Conservation (phyloP, 2,329 filamentous ascomycete species). For the Alternaria incomplexa region DNA sequence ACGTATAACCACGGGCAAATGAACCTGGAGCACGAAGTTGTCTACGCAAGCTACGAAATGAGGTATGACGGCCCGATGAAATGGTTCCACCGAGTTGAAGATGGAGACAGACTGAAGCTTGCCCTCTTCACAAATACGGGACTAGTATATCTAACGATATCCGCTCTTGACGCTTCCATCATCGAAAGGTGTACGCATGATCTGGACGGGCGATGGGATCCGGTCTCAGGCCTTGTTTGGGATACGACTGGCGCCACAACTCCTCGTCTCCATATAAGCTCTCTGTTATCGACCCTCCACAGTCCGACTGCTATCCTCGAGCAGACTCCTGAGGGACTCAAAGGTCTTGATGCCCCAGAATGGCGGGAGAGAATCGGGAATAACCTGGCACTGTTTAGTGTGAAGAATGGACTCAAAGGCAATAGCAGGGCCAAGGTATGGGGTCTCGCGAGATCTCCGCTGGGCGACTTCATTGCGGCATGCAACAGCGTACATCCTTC, state of each 20-base stretch:
- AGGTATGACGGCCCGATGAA: constrained; percentile 36
- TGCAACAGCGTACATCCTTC: constrained; percentile 62
- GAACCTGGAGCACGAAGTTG: constrained; percentile 28
- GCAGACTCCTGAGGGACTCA: constrained; percentile 23
- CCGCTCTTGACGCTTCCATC: constrained; percentile 28
- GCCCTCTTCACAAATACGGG: constrained; percentile 40
- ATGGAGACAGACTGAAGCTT: constrained; percentile 27
- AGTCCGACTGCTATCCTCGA: constrained; percentile 40
- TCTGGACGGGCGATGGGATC: constrained; percentile 53
- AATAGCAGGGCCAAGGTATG: constrained; percentile 59
- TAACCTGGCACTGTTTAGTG: constrained; percentile 53
- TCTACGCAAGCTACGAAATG: constrained; percentile 29
- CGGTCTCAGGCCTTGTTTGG: constrained; percentile 45
- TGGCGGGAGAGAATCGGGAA: constrained; percentile 52
- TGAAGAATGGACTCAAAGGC: constrained; percentile 58
- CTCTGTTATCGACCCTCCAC: constrained; percentile 43
- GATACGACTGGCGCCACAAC: constrained; percentile 25
- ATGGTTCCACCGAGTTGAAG: constrained; percentile 30
- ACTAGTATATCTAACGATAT: constrained; percentile 35
- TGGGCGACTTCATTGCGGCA: constrained; percentile 56
- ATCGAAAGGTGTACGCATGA: constrained; percentile 32
- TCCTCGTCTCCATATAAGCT: constrained; percentile 45
- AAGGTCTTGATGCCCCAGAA: constrained; percentile 25
- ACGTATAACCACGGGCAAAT: constrained; percentile 21
- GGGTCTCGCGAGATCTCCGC: constrained; percentile 58